phyloP scores from a whole-genome alignment of 2,329 filamentous ascomycete genomes.

The Graphilbum fragrans region DNA sequence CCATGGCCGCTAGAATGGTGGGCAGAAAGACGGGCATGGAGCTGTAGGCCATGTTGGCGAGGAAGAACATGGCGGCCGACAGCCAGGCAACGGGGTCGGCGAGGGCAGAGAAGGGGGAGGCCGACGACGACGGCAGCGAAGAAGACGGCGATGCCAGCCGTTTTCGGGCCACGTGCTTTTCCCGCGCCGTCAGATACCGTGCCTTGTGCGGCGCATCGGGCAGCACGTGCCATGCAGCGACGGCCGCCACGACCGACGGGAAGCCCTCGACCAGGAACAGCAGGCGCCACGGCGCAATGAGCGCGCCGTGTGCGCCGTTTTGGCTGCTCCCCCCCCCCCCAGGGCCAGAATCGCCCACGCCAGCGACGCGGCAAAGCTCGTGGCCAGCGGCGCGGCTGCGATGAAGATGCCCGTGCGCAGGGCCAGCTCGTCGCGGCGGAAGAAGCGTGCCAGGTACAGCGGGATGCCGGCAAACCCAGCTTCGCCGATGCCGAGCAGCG shows the following conservation, averaged over 20 bases:
- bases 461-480: conserved; percentile 54
- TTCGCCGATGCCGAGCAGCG: conserved; percentile 49
- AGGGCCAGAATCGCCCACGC: conserved; percentile 68
- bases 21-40: conserved; percentile 82
- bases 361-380: conserved; percentile 67
- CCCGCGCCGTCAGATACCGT: conserved; percentile 46
- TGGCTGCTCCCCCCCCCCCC: conserved; percentile 27
- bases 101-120: conserved; percentile 33
- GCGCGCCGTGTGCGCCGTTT: conserved; percentile 28
- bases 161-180: conserved; percentile 58
- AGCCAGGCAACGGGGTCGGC: conserved; percentile 60
- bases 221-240: conserved; percentile 61
- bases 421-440: conserved; percentile 59
- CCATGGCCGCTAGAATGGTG: conserved; percentile 67
- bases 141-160: conserved; percentile 43
- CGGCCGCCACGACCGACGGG: conserved; percentile 63
- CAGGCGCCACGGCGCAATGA: conserved; percentile 74
- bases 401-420: conserved; percentile 80
- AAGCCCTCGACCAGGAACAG: conserved; percentile 79
- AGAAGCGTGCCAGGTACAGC: conserved; percentile 54
- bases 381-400: conserved; percentile 71
- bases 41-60: conserved; percentile 77
- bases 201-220: conserved; percentile 65
- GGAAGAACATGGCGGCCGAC: conserved; percentile 74
- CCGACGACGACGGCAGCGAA: not conserved